Conservation (phyloP, 352 stramenopile species). For the Phytopythium litorale region DNA sequence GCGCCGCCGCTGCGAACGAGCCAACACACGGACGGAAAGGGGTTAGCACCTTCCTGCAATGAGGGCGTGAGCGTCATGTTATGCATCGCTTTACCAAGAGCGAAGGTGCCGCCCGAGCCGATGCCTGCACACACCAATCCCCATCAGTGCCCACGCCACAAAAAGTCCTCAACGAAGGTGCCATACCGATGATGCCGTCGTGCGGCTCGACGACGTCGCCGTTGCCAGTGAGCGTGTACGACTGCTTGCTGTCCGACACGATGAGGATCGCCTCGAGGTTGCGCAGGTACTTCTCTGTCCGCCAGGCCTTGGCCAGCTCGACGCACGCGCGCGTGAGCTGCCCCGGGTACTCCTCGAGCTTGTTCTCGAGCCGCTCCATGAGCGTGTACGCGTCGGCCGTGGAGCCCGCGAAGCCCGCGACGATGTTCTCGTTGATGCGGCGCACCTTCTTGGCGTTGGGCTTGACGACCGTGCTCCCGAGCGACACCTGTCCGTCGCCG, state of each 20-base stretch:
- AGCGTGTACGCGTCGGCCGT: slow-evolving; percentile 98
- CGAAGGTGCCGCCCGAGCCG: slow-evolving; percentile 91
- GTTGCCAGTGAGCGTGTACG: slow-evolving; percentile 97
- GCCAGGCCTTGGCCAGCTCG: slow-evolving; percentile 98
- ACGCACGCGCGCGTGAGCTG: slow-evolving; percentile 97
- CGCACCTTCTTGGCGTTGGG: slow-evolving; percentile 98
- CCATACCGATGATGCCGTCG: slow-evolving; percentile 90
- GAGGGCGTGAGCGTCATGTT: background rate
- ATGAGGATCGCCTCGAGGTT: slow-evolving; percentile 93
- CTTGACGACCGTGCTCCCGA: slow-evolving; percentile 96
- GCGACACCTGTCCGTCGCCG: slow-evolving; percentile 97
- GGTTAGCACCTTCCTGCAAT: background rate
- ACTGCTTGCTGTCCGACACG: slow-evolving; percentile 94
- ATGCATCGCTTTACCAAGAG: slow-evolving; percentile 70
- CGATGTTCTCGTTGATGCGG: slow-evolving; percentile 92
- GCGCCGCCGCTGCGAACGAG: slow-evolving; percentile 84
- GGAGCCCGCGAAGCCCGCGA: slow-evolving; percentile 96
- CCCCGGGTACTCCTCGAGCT: slow-evolving; percentile 97
- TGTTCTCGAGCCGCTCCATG: slow-evolving; percentile 97
- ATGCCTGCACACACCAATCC: slow-evolving; percentile 41
- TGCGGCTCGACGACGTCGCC: slow-evolving; percentile 97
- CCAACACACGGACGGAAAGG: background rate
- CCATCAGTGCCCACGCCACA: background rate
- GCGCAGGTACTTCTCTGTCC: slow-evolving; percentile 98
- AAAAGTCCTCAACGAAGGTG: background rate